A percentile compares a stretch with the other conserved stretches of the same genome.
These are phyloP conservation scores for Friedmanniomyces simplex DNA, from an alignment of 495 filamentous ascomycete genomes.

Conservation along the genomic window DNA sequence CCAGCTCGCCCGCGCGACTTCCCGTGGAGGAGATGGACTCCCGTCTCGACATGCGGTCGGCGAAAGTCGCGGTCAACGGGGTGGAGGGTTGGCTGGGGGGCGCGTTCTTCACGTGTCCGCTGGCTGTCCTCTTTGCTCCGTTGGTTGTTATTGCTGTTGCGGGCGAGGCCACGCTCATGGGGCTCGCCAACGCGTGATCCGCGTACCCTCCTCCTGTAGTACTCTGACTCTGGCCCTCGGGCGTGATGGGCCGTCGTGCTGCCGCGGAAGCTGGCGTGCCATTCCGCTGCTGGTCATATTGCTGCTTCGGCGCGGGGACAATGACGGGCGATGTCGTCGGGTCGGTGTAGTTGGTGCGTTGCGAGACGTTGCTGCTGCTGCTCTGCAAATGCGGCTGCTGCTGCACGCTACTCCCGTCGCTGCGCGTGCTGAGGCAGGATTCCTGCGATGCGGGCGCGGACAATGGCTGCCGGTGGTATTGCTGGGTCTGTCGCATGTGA, in stretches of 20 bases:
- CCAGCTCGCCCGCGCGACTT: conserved; percentile 44
- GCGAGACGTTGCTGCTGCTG: conserved; percentile 18
- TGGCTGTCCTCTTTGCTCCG: conserved; percentile 24
- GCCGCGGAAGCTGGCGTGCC: not conserved
- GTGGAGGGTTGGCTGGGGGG: conserved; percentile 11
- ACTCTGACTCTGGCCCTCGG: not conserved
- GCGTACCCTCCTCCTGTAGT: not conserved
- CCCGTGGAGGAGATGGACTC: conserved; percentile 16
- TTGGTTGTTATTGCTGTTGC: not conserved
- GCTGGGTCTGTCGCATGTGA: conserved; percentile 12
- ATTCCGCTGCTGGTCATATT: not conserved
- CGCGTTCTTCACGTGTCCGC: conserved; percentile 22
- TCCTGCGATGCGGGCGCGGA: conserved; percentile 18
- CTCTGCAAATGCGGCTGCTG: conserved; percentile 8
- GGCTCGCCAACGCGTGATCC: conserved; percentile 10
- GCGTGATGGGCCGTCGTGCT: not conserved
- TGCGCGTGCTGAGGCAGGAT: conserved; percentile 12
- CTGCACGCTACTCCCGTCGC: conserved; percentile 12
- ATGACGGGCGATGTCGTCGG: conserved; percentile 10
- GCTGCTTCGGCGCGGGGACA: not conserved
- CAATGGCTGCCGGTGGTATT: not conserved
- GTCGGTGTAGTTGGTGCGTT: conserved; percentile 17
- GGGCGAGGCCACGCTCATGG: conserved; percentile 5
- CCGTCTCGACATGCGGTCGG: conserved; percentile 1
- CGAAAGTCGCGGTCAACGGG: not conserved